These are phyloP conservation scores for Xylaria curta DNA, from an alignment of 495 filamentous ascomycete genomes.

Conservation along the genomic window DNA sequence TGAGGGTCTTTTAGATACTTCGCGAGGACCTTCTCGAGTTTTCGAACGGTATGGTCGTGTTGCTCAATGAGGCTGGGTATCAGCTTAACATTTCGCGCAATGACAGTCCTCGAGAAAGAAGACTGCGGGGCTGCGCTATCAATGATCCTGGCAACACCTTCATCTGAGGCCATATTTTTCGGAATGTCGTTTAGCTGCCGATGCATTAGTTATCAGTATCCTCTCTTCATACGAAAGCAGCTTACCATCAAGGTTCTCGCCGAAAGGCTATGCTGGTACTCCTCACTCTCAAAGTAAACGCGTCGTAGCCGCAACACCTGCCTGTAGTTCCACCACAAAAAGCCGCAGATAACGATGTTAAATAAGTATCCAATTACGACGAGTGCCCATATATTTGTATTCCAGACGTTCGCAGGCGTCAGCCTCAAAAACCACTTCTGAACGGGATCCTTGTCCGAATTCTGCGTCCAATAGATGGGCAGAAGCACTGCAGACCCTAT, in stretches of 20 bases:
- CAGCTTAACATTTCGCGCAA: conserved; percentile 90
- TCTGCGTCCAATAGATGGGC: conserved; percentile 73
- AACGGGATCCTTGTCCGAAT: conserved; percentile 53
- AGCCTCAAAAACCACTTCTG: conserved; percentile 56
- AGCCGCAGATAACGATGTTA: conserved; percentile 74
- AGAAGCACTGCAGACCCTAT: conserved; percentile 82
- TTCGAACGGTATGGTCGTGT: conserved; percentile 78
- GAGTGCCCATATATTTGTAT: conserved; percentile 74
- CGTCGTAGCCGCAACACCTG: conserved; percentile 72
- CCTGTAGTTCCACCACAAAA: conserved; percentile 91
- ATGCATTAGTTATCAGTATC: conserved; percentile 30
- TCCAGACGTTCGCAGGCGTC: conserved; percentile 63
- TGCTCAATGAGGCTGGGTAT: conserved; percentile 83
- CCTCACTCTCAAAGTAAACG: conserved; percentile 82
- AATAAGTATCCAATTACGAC: conserved; percentile 82
- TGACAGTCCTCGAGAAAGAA: conserved; percentile 76
- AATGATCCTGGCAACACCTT: conserved; percentile 81
- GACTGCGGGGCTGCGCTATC: conserved; percentile 76
- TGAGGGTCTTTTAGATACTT: conserved; percentile 90
- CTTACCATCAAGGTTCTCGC: conserved; percentile 86
- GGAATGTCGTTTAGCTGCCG: conserved; percentile 84
- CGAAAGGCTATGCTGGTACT: conserved; percentile 88
- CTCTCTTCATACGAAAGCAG: background rate
- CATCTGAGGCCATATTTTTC: conserved; percentile 72
- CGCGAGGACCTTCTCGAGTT: conserved; percentile 81